phyloP scores from a whole-genome alignment of 2,329 filamentous ascomycete species.

The Aciculosporium take region DNA sequence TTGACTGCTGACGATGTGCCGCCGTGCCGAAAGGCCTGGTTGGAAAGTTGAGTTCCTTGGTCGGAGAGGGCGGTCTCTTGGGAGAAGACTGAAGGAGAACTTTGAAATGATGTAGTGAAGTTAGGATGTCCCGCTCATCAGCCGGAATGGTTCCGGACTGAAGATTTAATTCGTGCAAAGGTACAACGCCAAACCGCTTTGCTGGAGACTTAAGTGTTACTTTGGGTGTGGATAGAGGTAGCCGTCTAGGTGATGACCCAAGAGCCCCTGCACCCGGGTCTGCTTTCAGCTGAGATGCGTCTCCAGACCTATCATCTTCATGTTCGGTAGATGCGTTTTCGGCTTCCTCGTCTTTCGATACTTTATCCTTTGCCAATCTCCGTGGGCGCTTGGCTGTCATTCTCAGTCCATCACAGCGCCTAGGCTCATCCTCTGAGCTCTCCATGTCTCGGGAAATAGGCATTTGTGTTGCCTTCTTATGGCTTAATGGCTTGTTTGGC shows the following conservation, averaged over 20 bases:
- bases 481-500: conserved; percentile 40
- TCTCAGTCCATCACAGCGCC: conserved; percentile 27
- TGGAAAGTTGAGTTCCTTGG: conserved; percentile 22
- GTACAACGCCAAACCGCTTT: conserved; percentile 23
- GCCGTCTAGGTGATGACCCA: conserved; percentile 41
- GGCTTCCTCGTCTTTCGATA: not conserved
- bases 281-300: conserved; percentile 3
- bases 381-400: not conserved
- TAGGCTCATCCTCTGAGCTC: conserved; percentile 46
- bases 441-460: conserved; percentile 29
- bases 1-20: conserved; percentile 22
- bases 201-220: conserved; percentile 43
- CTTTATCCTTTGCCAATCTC: conserved; percentile 9
- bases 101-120: conserved; percentile 23
- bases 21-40: conserved; percentile 11
- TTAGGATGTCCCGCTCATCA: conserved; percentile 8
- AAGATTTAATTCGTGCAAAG: conserved; percentile 20
- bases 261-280: conserved; percentile 15
- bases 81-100: conserved; percentile 34
- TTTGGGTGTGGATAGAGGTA: conserved; percentile 36
- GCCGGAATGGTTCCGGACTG: conserved; percentile 11
- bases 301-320: conserved; percentile 6
- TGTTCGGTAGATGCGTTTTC: conserved; percentile 4
- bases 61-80: conserved; percentile 32
- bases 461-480: conserved; percentile 50